Evolutionary conservation across 169 alveolate genomes (phyloP).

Genomic region (Plasmodium ovale): DNA sequence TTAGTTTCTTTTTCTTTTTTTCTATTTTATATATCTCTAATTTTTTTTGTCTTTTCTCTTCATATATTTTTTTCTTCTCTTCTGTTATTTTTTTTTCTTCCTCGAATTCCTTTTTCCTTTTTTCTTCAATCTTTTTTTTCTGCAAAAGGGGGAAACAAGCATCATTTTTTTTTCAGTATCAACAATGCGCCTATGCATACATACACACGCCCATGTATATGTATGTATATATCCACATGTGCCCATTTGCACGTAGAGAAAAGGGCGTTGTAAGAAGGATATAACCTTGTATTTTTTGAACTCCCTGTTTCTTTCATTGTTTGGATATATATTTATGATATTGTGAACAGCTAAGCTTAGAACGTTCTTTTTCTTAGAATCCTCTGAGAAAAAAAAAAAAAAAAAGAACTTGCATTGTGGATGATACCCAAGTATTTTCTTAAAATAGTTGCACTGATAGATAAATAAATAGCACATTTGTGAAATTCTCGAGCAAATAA

Average conservation of each 20-base stretch:
- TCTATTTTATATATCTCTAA: conserved; percentile 60
- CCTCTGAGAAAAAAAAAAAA: conserved; percentile 12
- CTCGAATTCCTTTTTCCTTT: conserved; percentile 47
- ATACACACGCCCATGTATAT: neutral
- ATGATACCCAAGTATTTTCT: neutral
- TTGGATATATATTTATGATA: conserved; percentile 70
- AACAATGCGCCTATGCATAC: neutral
- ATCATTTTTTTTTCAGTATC: neutral
- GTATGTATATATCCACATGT: conserved; percentile 3
- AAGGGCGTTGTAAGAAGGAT: neutral
- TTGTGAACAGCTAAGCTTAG: conserved; percentile 71
- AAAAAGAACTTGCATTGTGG: neutral
- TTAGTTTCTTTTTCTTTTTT: conserved; percentile 72
- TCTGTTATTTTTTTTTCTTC: conserved; percentile 51
- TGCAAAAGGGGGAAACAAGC: neutral
- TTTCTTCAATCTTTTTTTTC: conserved; percentile 69
- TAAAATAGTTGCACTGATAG: neutral
- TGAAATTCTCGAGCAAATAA: too few species aligned
- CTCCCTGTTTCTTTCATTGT: conserved; percentile 75
- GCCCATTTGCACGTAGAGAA: neutral
- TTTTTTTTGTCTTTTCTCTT: conserved; percentile 66
- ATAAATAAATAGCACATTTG: neutral
- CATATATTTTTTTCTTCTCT: conserved; percentile 72
- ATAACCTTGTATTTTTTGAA: conserved; percentile 72
- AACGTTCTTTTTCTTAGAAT: conserved; percentile 37